Base-by-base conservation (phyloP, 441 rosid genomes). In the Euphorbia celastroides region DNA sequence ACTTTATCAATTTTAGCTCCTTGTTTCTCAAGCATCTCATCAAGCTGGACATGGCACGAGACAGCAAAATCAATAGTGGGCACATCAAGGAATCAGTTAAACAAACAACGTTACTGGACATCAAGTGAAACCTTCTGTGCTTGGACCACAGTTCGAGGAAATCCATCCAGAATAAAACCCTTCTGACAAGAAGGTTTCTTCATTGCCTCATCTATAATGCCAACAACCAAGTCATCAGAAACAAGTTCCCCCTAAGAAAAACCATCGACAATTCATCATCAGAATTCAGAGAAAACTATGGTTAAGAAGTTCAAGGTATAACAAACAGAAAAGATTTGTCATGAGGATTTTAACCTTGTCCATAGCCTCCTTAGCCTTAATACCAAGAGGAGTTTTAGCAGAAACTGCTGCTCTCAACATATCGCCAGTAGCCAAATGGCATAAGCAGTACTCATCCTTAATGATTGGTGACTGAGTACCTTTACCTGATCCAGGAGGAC, bases 401-500 rank as follows among this genome's bases (percentile, higher is more conserved):
- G 93, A 84, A 72, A 84, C 97, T 73, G 99, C 96, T 48, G 96
- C 96, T 86, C 99, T 83, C 76, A 94, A 78, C 97, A 94, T 94
- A 72, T 94, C 99, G 12, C 99, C 99, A 32, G 97, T 89, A 58
- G 97, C 96, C 89, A 94, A 79, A 83, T 94, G 99, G 71, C 99
- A 94, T 67, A 94, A 77, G 74, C 97, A 94, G 70, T 80, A 81
- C 75, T 91, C 99, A 64, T 91, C 92, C 81, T 94, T 94, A 56
- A 94, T 88, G 17, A 89, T 80, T 7, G 97, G 96, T 26, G 96
- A 91, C 62, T 94, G 97, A 59, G 99, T 94, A 75, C 99, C 99
- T 80, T 91, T 94, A 1, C 99, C 99, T 0, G 96, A 94, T 70
- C 99, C 97, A 59, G 97, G 99, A 65, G 97, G 99, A 64, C 99